Evolutionary conservation across 805 yeast genomes (phyloP).

Genomic region (Candida easanensis): DNA sequence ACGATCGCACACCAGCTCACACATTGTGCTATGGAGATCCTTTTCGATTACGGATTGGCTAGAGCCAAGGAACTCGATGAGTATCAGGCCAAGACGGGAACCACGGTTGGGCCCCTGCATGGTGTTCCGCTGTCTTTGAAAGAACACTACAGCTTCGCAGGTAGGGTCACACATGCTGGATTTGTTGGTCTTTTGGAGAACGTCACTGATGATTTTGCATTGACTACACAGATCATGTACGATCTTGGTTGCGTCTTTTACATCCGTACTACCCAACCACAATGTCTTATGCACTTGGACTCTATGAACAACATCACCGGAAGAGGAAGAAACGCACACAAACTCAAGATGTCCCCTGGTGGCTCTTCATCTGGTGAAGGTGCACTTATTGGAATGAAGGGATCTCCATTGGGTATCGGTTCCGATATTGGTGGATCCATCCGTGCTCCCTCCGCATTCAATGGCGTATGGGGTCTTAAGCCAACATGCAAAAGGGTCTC

Average conservation of each 20-base stretch:
- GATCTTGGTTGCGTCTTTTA: constrained; percentile 49
- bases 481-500: constrained; percentile 58
- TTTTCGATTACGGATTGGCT: constrained; percentile 59
- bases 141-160: constrained; percentile 58
- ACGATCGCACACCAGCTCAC: constrained; percentile 62
- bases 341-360: constrained; percentile 58
- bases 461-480: constrained; percentile 60
- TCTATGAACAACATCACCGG: constrained; percentile 60
- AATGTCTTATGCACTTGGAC: constrained; percentile 66
- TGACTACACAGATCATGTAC: constrained; percentile 39
- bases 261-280: constrained; percentile 68
- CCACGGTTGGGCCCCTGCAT: constrained; percentile 62
- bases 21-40: constrained; percentile 56
- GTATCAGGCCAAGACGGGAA: constrained; percentile 43
- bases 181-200: constrained; percentile 52
- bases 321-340: constrained; percentile 55
- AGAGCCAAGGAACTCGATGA: constrained; percentile 60
- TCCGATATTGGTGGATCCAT: constrained; percentile 74
- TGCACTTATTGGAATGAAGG: constrained; percentile 55
- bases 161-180: constrained; percentile 56
- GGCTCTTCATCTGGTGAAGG: constrained; percentile 80
- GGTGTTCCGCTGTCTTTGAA: constrained; percentile 69
- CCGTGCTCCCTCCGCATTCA: constrained; percentile 64
- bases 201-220: constrained; percentile 44
- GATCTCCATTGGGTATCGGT: constrained; percentile 62